Evolutionary conservation across 2,329 filamentous ascomycete genomes (phyloP).

Genomic region (Xylaria arbuscula): DNA sequence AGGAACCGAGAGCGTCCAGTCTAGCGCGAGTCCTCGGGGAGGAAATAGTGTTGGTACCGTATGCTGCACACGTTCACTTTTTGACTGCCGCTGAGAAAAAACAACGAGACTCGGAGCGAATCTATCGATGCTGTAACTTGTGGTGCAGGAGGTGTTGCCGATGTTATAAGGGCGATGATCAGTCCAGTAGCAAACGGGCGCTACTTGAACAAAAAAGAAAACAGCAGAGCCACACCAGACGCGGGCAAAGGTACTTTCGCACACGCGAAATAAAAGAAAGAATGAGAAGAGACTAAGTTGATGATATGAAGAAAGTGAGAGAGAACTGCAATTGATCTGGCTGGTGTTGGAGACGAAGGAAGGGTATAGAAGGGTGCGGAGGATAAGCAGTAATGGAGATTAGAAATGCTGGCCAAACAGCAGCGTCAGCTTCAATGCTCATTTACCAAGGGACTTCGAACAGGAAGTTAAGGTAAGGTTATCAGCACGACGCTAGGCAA

Average conservation of each 20-base stretch:
- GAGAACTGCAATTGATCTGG: neutral
- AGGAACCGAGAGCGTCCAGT: conserved; percentile 22
- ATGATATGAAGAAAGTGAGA: neutral
- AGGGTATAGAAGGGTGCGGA: neutral
- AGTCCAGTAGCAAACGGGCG: conserved; percentile 10
- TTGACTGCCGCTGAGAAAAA: conserved; percentile 28
- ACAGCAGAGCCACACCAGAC: neutral
- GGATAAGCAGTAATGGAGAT: neutral
- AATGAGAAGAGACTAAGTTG: too few relatives aligned
- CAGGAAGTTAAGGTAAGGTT: neutral
- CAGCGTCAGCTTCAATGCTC: conserved; percentile 11
- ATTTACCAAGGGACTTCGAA: conserved; percentile 8
- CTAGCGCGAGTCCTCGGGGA: conserved; percentile 6
- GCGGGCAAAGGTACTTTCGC: conserved; percentile 12
- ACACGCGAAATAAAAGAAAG: neutral
- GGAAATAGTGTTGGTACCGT: conserved; percentile 12
- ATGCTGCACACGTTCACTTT: conserved; percentile 27
- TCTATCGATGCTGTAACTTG: neutral
- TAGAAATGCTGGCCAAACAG: conserved; percentile 11
- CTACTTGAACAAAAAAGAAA: neutral
- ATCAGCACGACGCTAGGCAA: neutral
- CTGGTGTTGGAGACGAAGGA: conserved; percentile 19
- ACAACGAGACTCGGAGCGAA: conserved; percentile 10
- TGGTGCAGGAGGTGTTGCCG: neutral
- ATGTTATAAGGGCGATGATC: neutral